Base-by-base conservation (phyloP, 768 basidiomycete genomes). In the Tylopilus balloui region DNA sequence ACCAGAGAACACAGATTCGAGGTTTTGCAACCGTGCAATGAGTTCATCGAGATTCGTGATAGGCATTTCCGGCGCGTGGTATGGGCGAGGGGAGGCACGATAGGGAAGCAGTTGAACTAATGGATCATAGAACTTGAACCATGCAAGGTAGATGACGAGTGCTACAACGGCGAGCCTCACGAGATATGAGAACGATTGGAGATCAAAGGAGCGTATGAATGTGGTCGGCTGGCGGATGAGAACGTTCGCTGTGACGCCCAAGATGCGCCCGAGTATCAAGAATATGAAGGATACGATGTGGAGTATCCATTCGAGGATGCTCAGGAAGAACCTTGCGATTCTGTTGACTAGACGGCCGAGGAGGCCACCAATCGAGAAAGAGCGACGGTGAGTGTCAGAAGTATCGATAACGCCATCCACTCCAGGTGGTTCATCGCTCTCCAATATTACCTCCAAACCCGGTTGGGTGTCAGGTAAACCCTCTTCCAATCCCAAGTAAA, bases 21-120 rank as follows among this genome's bases (percentile, higher is more conserved):
- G 75, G 29, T 71, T 71, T 51, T 78, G 76, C 12, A 92, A 66
- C 9, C 88, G 80, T 7, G 73, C 71, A 3, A 80, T 72, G 20
- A 91, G 69, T 47, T 88, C 88, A 4, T 77, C 75, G 17, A 89
- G 69, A 62, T 88, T 78, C n/a, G 76, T 73, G 1, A 81, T 78
- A 1, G 86, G 86, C 9, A 71, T 63, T 10, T 78, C 76, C 0
- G 86, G 83, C 1, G 81, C 69, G 2, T 69, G 65, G 59, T 81
- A 89, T 7, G 70, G 62, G 3, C 56, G 64, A 4, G 59, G 47
- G 24, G 64, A 47, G 43, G 64, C 24, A 54, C 68, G 59, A 61
- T 60, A 58, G 51, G 76, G 63, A 54, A 77, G 45, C 8, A 68
- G 34, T 32, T 58, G 55, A 58, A 60, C 52, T 50, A 69, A 23